Percentiles rank a stretch among this genome's conserved stretches.
Evolutionary conservation across 1,284 basidiomycete genomes (phyloP).

Genomic region (Xerocomus minutiporus): DNA sequence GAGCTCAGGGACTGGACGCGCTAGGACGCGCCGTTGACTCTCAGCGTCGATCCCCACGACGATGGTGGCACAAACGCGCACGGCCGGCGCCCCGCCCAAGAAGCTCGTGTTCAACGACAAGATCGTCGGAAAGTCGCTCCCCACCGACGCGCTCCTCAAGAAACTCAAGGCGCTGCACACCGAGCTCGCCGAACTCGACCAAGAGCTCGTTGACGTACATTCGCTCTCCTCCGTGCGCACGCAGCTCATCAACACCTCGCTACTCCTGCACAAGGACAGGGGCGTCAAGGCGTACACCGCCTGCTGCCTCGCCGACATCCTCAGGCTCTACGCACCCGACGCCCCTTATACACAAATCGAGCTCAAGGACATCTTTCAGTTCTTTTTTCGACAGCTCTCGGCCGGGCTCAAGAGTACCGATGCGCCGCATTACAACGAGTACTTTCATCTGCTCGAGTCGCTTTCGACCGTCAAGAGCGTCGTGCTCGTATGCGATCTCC

Average conservation of each 20-base stretch:
- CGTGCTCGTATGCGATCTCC: constrained; percentile 89
- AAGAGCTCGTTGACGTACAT: constrained; percentile 75
- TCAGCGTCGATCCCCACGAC: constrained; percentile 14
- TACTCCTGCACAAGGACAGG: constrained; percentile 90
- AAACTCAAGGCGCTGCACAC: constrained; percentile 78
- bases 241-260: constrained; percentile 75
- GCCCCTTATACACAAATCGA: constrained; percentile 90
- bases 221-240: constrained; percentile 70
- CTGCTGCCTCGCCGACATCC: constrained; percentile 91
- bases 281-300: constrained; percentile 93
- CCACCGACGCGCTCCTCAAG: constrained; percentile 77
- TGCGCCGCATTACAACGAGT: constrained; percentile 80
- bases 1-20: background rate
- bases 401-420: constrained; percentile 69
- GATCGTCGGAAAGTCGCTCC: constrained; percentile 63
- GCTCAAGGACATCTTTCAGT: constrained; percentile 91
- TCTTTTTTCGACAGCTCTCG: constrained; percentile 84
- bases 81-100: constrained; percentile 45
- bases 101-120: constrained; percentile 78
- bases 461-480: constrained; percentile 93
- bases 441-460: constrained; percentile 88
- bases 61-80: constrained; percentile 72
- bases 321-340: constrained; percentile 93
- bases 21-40: background rate
- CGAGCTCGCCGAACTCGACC: constrained; percentile 83